A percentile compares a stretch with the other conserved stretches of the same genome.
Conservation (phyloP, 1,284 basidiomycete genomes). For the Afroboletus lepidellus region DNA sequence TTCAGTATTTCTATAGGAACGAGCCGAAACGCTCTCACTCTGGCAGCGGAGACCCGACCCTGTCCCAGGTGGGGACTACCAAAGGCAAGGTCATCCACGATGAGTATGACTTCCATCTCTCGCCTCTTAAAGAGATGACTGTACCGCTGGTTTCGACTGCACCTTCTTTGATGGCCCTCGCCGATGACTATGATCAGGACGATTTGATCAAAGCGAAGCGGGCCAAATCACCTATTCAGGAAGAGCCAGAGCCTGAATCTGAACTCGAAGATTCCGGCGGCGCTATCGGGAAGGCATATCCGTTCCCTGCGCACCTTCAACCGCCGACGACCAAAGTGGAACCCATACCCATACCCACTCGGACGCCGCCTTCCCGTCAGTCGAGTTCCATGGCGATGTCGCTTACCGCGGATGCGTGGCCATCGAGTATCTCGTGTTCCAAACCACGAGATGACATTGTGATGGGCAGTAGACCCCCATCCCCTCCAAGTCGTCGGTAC, state of each 20-base stretch:
- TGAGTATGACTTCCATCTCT: slow-evolving; percentile 38
- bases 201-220: slow-evolving; percentile 31
- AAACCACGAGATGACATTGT: slow-evolving; percentile 31
- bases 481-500: slow-evolving; percentile 22
- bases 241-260: slow-evolving; percentile 28
- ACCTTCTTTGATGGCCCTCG: slow-evolving; percentile 34
- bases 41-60: slow-evolving; percentile 22
- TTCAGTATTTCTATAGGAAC: slow-evolving; percentile 32
- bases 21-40: slow-evolving; percentile 25
- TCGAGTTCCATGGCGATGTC: slow-evolving; percentile 31
- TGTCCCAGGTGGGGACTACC: slow-evolving; percentile 22
- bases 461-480: slow-evolving; percentile 30
- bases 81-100: slow-evolving; percentile 32
- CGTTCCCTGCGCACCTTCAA: slow-evolving; percentile 36
- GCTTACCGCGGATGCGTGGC: slow-evolving; percentile 27
- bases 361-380: slow-evolving; percentile 32
- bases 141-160: slow-evolving; percentile 34
- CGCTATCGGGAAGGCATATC: slow-evolving; percentile 18
- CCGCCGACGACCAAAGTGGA: slow-evolving; percentile 26
- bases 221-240: slow-evolving; percentile 20
- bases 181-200: slow-evolving; percentile 34
- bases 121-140: slow-evolving; percentile 37
- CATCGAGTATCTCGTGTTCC: slow-evolving; percentile 23
- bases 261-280: slow-evolving; percentile 24
- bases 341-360: slow-evolving; percentile 33